Conservation (phyloP, 805 yeast genomes). For the Metschnikowia hibisci region DNA sequence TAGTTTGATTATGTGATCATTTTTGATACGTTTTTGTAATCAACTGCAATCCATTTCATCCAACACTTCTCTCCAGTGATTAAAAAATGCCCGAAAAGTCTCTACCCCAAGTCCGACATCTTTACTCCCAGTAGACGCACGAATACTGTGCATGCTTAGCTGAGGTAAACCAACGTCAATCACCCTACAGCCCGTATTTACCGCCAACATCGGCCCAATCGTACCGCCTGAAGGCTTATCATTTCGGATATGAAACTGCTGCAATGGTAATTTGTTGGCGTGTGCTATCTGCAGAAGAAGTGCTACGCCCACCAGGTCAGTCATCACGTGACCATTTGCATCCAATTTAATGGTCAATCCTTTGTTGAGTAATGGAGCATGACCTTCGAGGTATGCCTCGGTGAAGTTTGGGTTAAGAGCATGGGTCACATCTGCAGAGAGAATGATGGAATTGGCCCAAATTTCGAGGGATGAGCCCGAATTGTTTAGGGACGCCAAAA, state of each 20-base stretch:
- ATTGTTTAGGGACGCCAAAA: constrained; percentile 8
- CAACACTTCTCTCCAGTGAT: constrained; percentile 21
- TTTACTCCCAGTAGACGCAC: constrained; percentile 36
- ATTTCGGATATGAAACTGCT: constrained; percentile 39
- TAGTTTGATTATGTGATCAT: too few relatives aligned
- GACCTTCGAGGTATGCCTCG: constrained; percentile 27
- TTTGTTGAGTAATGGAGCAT: constrained; percentile 36
- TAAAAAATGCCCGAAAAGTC: constrained; percentile 30
- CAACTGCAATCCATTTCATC: constrained; percentile 9
- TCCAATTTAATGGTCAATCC: constrained; percentile 38
- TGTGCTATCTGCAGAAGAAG: constrained; percentile 26
- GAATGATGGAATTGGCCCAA: constrained; percentile 31
- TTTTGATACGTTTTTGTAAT: too few relatives aligned
- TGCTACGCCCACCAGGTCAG: constrained; percentile 30
- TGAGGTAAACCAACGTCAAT: constrained; percentile 42
- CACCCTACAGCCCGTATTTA: constrained; percentile 33
- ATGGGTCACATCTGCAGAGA: constrained; percentile 45
- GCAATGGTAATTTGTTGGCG: constrained; percentile 25
- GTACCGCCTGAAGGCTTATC: constrained; percentile 42
- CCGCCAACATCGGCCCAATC: constrained; percentile 39
- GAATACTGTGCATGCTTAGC: constrained; percentile 41
- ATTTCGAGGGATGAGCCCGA: constrained; percentile 9
- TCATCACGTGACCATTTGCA: constrained; percentile 35
- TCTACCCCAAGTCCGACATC: constrained; percentile 38
- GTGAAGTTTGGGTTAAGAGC: constrained; percentile 40